Evolutionary conservation across 305 asterid genomes (phyloP).

Genomic region (Fraxinus sp.): DNA sequence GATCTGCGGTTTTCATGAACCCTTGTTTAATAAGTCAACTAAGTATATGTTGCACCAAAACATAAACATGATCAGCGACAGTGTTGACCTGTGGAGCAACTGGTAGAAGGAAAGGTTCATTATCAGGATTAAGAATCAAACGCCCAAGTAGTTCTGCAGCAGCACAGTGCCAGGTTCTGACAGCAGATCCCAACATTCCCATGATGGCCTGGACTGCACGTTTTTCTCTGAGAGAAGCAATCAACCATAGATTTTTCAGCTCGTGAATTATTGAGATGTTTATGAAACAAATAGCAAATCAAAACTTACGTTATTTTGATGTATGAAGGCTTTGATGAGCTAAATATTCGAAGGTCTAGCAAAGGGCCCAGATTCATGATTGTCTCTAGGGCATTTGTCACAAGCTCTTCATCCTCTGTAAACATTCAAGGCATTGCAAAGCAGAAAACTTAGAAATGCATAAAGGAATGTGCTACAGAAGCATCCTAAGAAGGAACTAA

Average conservation of each 20-base stretch:
- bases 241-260: constrained; percentile 15
- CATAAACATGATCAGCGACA: constrained; percentile 3
- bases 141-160: constrained; percentile 94
- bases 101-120: constrained; percentile 85
- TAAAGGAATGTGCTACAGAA: not conserved
- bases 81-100: constrained; percentile 70
- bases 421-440: constrained; percentile 26
- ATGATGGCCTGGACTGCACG: constrained; percentile 85
- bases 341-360: constrained; percentile 83
- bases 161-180: constrained; percentile 92
- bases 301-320: constrained; percentile 70
- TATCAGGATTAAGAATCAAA: constrained; percentile 87
- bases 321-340: constrained; percentile 80
- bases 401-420: constrained; percentile 98
- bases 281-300: constrained; percentile 4
- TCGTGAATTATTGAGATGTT: constrained; percentile 3
- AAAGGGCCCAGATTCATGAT: constrained; percentile 90
- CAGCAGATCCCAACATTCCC: constrained; percentile 87
- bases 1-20: constrained; percentile 43
- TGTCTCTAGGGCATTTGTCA: constrained; percentile 83
- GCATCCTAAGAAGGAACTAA: not conserved
- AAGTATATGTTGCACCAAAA: not conserved
- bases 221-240: constrained; percentile 48
- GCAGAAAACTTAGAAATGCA: constrained; percentile 6
- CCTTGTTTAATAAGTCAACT: constrained; percentile 10